Evolutionary conservation across 2,329 filamentous ascomycete genomes (phyloP).

Genomic region (Ampelomyces quisqualis): DNA sequence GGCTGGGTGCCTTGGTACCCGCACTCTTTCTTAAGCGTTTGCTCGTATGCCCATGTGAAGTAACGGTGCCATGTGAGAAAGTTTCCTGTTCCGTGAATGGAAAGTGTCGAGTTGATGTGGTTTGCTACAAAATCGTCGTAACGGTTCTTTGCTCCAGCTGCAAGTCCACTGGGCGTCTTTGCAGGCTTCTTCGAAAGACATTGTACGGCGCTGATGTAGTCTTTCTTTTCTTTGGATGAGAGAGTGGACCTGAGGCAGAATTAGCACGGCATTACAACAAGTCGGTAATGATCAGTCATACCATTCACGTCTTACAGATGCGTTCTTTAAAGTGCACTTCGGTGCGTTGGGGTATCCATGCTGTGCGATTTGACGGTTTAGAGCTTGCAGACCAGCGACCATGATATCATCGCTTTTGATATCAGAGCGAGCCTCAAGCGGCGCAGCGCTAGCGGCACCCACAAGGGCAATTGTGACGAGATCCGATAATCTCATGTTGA

Average conservation of each 20-base stretch:
- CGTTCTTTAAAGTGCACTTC: constrained; percentile 44
- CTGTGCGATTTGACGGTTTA: constrained; percentile 26
- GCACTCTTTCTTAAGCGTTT: constrained; percentile 46
- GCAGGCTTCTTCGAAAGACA: constrained; percentile 29
- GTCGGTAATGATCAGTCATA: constrained; percentile 16
- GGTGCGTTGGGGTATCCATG: constrained; percentile 25
- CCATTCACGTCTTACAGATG: constrained; percentile 49
- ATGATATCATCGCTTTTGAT: constrained; percentile 39
- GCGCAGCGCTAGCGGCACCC: constrained; percentile 16
- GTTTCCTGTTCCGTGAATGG: constrained; percentile 35
- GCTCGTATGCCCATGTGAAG: constrained; percentile 47
- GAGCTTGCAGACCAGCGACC: constrained; percentile 34
- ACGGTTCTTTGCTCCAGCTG: constrained; percentile 31
- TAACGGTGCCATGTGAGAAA: constrained; percentile 48
- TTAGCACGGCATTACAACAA: not conserved
- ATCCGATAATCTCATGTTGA: constrained; percentile 21
- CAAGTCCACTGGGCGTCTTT: constrained; percentile 22
- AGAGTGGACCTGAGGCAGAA: not conserved
- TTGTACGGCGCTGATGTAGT: constrained; percentile 37
- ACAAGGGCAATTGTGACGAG: constrained; percentile 16
- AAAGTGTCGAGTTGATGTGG: constrained; percentile 17
- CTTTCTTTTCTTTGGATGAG: constrained; percentile 12
- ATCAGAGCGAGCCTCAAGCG: constrained; percentile 17
- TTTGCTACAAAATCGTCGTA: constrained; percentile 11
- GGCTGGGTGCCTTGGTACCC: constrained; percentile 47